Evolutionary conservation across 2,329 filamentous ascomycete genomes (phyloP), one percentile per base, ranked within the genome.

Genomic region (Byssochlamys sp.): DNA sequence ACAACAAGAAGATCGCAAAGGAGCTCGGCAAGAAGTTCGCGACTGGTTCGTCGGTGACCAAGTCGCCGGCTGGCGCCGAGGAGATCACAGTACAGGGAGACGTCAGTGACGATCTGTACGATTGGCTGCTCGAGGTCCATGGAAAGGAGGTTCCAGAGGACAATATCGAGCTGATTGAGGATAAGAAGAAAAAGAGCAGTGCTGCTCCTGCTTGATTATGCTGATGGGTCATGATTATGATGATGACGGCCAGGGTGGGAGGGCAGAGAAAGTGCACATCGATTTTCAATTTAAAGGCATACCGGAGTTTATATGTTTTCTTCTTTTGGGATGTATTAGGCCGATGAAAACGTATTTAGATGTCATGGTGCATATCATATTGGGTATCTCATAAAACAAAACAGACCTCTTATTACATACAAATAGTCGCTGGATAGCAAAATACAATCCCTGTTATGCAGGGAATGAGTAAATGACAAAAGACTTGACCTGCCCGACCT

Each of bases 11-110:
- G 78, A 81, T 95, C 6, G 87, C 91, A 58, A 97, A 97, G 80
- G 94, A 97, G 69, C 86, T 97, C 65, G 94, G 94, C 61, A 99
- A 97, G 83, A 97, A 96, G 77, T 97, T 99, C 70, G 94, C 94
- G 29, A 97, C 94, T 9, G 94, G 94, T 0, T 88, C 86, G 14
- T 91, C 87, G 51, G 94, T 99, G 51, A 97, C 92, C 7, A 96
- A 96, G 77, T 83, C 88, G 1, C 83, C 90, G 0, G 86, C 85
- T 57, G 90, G 90, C 25, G 89, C 89, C 19, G 94, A 99, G 75
- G 94, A 97, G 77, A 97, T 99, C 71, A 95, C 95, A 3, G 90
- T 99, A 24, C 94, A 99, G 77, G 94, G 94, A 33, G 94, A 99
- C 76, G 86, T 99, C 61, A 95, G 91, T 72, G 89, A 94, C 67